Base-by-base conservation (phyloP, 75 land plant genomes). In the Picea sitchensis region DNA sequence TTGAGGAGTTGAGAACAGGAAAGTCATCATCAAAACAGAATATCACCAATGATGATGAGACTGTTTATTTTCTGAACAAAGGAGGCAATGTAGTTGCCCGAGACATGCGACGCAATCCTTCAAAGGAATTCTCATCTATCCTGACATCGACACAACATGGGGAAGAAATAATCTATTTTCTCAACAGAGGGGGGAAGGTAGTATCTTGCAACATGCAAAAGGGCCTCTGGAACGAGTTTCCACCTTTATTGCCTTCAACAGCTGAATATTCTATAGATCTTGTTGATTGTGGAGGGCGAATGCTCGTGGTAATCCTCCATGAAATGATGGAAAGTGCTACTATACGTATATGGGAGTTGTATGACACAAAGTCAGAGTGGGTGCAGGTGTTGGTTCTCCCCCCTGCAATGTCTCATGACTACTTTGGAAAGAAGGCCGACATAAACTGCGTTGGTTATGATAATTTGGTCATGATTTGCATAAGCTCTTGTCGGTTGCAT, bases 181-280 rank as follows among this genome's bases (percentile, higher is more conserved):
- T 89, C 2, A 89, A 83, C 79, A 68, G 72, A n/a, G 65, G 84
- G 2, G 91, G 88, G 23, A 82, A 64, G 15, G 65, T 89, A n/a
- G 84, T 89, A 17, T 58, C 79, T 8, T 89, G 86, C 77, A 87
- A 87, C 62, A 82, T 84, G 34, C 60, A 65, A 30, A 64, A 41
- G 59, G 71, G 64, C 20, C 34, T 44, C 30, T 82, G 80, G 61
- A 20, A 14, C 1, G 88, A 84, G 73, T 82, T 77, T 38, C 91
- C 91, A 0, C 76, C 86, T 74, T 14, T 89, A 47, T 76, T 89
- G 76, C 88, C 84, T 6, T 76, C 75, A 9, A 54, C 36, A 47
- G 80, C 73, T 13, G 91, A 89, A 77, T 87, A 89, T 78, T 87
- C 91, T n/a, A 72, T 89, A 15, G 91, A 89, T 82, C 17, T 89